Evolutionary conservation across 1,284 basidiomycete species (phyloP).

Genomic region (Cryptococcus hybrid): DNA sequence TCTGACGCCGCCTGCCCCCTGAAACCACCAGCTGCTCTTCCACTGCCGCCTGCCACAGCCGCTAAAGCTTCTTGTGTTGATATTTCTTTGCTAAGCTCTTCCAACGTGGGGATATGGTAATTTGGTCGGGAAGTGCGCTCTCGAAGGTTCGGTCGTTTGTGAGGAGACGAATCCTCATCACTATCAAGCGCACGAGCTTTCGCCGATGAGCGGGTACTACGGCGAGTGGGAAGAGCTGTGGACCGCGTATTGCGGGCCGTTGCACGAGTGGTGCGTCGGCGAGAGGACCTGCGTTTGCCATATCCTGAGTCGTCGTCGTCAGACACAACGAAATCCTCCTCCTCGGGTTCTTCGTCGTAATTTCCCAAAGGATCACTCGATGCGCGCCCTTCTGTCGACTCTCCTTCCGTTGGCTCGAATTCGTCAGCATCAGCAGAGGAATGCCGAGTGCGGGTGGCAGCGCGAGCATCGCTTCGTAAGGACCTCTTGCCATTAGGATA

Average conservation of each 20-base stretch:
- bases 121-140: slow-evolving; percentile 43
- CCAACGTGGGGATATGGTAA: slow-evolving; percentile 46
- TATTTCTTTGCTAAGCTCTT: slow-evolving; percentile 32
- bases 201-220: slow-evolving; percentile 17
- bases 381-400: slow-evolving; percentile 4
- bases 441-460: slow-evolving; percentile 2
- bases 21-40: slow-evolving; percentile 22
- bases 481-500: slow-evolving; percentile 9
- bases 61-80: slow-evolving; percentile 26
- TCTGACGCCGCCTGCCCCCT: slow-evolving; percentile 32
- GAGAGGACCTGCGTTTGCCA: slow-evolving; percentile 1
- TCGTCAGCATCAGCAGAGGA: slow-evolving; percentile 15
- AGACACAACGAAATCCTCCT: slow-evolving; percentile 8
- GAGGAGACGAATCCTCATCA: slow-evolving; percentile 30
- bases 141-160: slow-evolving; percentile 33
- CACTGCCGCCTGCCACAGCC: slow-evolving; percentile 26
- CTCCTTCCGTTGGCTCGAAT: slow-evolving; percentile 16
- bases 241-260: slow-evolving; percentile 1
- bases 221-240: slow-evolving; percentile 9
- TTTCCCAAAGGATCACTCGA: slow-evolving; percentile 15
- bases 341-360: slow-evolving; percentile 17
- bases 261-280: slow-evolving; percentile 1
- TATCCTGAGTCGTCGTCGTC: slow-evolving; percentile 1
- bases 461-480: background rate
- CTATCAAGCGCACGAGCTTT: slow-evolving; percentile 12